These are phyloP conservation scores for Lentinula sp. DNA, from an alignment of 768 basidiomycete genomes.

Conservation along the genomic window DNA sequence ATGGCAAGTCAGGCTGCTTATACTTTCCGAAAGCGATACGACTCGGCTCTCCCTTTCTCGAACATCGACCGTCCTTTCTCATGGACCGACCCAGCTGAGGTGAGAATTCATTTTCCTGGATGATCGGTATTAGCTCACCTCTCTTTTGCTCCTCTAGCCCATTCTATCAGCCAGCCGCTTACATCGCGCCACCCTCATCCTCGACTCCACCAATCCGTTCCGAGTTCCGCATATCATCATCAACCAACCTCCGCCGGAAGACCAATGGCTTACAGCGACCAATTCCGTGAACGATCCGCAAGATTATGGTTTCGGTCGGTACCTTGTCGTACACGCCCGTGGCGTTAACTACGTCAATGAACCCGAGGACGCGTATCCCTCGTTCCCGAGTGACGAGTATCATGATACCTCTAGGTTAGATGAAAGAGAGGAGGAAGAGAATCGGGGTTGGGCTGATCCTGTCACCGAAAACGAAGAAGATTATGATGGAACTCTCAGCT, in stretches of 20 bases:
- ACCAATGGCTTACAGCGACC: conserved; percentile 29
- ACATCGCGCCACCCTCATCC: conserved; percentile 26
- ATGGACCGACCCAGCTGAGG: conserved; percentile 52
- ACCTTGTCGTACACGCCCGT: conserved; percentile 22
- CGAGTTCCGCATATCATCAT: conserved; percentile 41
- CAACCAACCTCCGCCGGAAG: conserved; percentile 29
- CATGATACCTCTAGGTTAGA: neutral
- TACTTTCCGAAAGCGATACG: conserved; percentile 33
- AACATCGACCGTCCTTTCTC: conserved; percentile 32
- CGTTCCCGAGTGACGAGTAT: neutral
- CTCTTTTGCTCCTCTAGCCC: conserved; percentile 19
- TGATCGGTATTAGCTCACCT: neutral
- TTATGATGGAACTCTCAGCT: neutral
- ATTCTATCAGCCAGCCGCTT: conserved; percentile 20
- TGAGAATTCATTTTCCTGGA: conserved; percentile 15
- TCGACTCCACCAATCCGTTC: conserved; percentile 39
- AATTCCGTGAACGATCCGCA: conserved; percentile 30
- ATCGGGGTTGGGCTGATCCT: neutral
- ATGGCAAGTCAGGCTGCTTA: conserved; percentile 30
- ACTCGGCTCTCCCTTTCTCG: conserved; percentile 20
- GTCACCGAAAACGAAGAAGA: neutral
- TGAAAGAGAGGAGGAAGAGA: neutral
- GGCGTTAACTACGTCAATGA: conserved; percentile 3
- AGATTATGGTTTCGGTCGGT: conserved; percentile 27
- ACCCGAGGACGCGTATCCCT: neutral